Conservation (phyloP, 2,329 filamentous ascomycete species). For the Lasiodiplodia sp. region DNA sequence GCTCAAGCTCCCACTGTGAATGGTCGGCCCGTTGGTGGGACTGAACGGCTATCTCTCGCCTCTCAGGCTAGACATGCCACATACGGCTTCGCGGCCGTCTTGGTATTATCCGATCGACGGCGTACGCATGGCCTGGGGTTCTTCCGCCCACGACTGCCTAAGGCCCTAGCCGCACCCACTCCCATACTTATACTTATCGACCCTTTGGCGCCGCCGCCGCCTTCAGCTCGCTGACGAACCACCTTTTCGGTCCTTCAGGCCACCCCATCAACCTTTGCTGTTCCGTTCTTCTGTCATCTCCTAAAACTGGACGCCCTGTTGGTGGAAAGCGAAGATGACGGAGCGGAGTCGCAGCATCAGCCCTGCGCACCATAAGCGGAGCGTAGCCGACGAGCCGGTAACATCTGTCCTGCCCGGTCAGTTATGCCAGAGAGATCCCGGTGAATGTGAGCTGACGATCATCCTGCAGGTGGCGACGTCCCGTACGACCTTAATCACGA, state of each 20-base stretch:
- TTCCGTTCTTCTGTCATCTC: not conserved
- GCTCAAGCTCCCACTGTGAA: not conserved
- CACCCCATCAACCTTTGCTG: not conserved
- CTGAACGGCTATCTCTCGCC: conserved; percentile 28
- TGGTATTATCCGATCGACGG: conserved; percentile 23
- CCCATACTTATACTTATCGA: conserved; percentile 5
- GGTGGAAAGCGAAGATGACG: conserved; percentile 32
- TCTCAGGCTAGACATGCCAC: conserved; percentile 13
- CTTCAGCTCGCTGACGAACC: not conserved
- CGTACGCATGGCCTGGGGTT: not conserved
- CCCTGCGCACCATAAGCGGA: conserved; percentile 35
- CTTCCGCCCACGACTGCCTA: not conserved
- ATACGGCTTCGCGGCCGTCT: conserved; percentile 23
- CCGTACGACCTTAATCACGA: conserved; percentile 55
- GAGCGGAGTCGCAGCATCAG: conserved; percentile 33
- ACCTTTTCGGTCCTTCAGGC: not conserved
- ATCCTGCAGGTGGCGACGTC: conserved; percentile 51
- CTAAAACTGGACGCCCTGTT: not conserved
- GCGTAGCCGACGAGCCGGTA: conserved; percentile 59
- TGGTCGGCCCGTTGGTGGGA: not conserved
- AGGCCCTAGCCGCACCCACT: not conserved
- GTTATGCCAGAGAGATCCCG: not conserved
- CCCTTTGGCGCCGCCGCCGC: not conserved
- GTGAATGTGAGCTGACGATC: not conserved
- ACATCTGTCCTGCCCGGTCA: conserved; percentile 57